Percentiles rank a stretch among this genome's conserved stretches.
Conservation (phyloP, 257 asterid genomes). For the Ilex asprella region DNA sequence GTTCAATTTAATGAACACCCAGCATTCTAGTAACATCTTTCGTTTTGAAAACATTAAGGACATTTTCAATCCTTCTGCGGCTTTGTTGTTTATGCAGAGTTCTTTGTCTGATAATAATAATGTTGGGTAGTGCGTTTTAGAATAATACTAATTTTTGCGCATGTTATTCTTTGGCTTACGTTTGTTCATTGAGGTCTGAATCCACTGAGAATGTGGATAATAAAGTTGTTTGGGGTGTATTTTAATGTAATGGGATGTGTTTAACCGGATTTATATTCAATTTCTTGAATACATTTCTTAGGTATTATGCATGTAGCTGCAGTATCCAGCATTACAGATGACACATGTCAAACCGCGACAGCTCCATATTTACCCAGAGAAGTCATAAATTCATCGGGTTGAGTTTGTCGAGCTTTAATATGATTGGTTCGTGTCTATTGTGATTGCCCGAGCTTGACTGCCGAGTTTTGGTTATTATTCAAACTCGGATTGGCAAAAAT, state of each 20-base stretch:
- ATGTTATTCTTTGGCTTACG: slow-evolving; percentile 29
- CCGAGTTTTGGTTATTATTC: no score
- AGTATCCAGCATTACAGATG: no score
- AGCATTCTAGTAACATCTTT: slow-evolving; percentile 9
- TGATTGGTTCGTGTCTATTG: no score
- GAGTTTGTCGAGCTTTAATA: no score
- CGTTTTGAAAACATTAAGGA: slow-evolving; percentile 14
- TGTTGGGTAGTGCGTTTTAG: slow-evolving; percentile 22
- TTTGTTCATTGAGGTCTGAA: slow-evolving; percentile 25
- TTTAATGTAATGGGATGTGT: background rate
- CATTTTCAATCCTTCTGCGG: slow-evolving; percentile 21
- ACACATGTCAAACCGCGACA: no score
- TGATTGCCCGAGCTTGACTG: no score
- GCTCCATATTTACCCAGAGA: no score
- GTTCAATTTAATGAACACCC: background rate
- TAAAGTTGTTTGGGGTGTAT: slow-evolving; percentile 18
- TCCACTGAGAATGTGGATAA: slow-evolving; percentile 36
- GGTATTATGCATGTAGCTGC: no score
- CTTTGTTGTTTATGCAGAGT: slow-evolving; percentile 17
- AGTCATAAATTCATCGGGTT: no score
- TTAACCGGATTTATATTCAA: no score
- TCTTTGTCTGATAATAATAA: slow-evolving; percentile 27
- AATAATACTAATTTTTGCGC: slow-evolving; percentile 24
- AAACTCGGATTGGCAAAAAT: no score
- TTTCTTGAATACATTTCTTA: no score